Evolutionary conservation across 2,329 filamentous ascomycete species (phyloP).

Genomic region (Aureobasidium musti): DNA sequence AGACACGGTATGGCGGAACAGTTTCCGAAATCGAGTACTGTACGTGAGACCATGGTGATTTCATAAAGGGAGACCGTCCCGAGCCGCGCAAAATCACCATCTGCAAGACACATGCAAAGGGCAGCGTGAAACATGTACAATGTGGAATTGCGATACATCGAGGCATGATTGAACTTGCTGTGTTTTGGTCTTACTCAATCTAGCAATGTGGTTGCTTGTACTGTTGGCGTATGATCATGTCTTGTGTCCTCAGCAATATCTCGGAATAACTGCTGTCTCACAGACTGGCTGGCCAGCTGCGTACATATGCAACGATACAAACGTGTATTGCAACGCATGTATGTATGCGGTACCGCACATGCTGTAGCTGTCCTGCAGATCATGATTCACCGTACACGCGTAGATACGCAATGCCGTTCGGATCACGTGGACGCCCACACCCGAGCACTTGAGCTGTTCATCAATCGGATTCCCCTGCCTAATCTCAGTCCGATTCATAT

Average conservation of each 20-base stretch:
- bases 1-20: background rate
- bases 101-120: background rate
- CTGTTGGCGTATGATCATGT: background rate
- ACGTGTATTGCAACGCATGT: slow-evolving; percentile 17
- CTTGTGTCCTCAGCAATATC: background rate
- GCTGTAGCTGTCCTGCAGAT: slow-evolving; percentile 13
- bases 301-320: slow-evolving; percentile 4
- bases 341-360: background rate
- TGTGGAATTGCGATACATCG: background rate
- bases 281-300: background rate
- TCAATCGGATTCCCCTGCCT: background rate
- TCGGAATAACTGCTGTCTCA: no score
- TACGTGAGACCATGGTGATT: background rate
- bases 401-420: background rate
- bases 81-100: background rate
- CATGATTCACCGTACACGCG: slow-evolving; percentile 12
- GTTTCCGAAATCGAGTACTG: background rate
- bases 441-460: background rate
- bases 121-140: background rate
- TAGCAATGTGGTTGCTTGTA: background rate
- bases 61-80: background rate
- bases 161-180: background rate
- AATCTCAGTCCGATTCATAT: no score
- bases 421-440: background rate
- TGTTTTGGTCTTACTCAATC: background rate